Evolutionary conservation across 2,329 filamentous ascomycete species (phyloP).

Genomic region (Xylaria sp.): DNA sequence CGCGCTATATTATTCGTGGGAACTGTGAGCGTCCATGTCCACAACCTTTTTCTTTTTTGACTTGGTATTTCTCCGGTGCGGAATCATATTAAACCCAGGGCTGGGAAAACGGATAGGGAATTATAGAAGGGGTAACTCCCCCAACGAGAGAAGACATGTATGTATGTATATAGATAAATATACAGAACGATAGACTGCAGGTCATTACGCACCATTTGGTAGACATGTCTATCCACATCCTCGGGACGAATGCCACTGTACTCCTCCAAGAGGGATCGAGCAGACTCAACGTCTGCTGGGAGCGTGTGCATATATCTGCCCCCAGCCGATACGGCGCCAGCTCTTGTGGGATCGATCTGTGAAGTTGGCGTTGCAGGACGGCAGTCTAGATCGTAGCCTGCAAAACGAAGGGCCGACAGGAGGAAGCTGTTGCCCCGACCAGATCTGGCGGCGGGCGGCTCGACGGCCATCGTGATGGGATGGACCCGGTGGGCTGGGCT

Average conservation of each 20-base stretch:
- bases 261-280: slow-evolving; percentile 43
- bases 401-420: slow-evolving; percentile 30
- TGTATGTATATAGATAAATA: not conserved
- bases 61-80: not conserved
- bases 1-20: slow-evolving; percentile 51
- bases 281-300: slow-evolving; percentile 46
- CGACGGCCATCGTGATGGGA: slow-evolving; percentile 17
- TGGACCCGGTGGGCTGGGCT: not conserved
- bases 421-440: slow-evolving; percentile 26
- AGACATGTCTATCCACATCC: slow-evolving; percentile 48
- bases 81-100: not conserved
- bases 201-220: slow-evolving; percentile 43
- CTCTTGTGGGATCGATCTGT: not conserved
- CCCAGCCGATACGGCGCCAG: slow-evolving; percentile 22
- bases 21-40: slow-evolving; percentile 19
- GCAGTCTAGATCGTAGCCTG: slow-evolving; percentile 27
- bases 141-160: not conserved
- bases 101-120: not conserved
- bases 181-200: not conserved
- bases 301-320: slow-evolving; percentile 45
- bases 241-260: slow-evolving; percentile 47
- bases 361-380: slow-evolving; percentile 10
- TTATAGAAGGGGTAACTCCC: not conserved
- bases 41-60: not conserved
- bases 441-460: slow-evolving; percentile 11